Conservation (phyloP, 805 yeast genomes). For the Lipomyces sp. region DNA sequence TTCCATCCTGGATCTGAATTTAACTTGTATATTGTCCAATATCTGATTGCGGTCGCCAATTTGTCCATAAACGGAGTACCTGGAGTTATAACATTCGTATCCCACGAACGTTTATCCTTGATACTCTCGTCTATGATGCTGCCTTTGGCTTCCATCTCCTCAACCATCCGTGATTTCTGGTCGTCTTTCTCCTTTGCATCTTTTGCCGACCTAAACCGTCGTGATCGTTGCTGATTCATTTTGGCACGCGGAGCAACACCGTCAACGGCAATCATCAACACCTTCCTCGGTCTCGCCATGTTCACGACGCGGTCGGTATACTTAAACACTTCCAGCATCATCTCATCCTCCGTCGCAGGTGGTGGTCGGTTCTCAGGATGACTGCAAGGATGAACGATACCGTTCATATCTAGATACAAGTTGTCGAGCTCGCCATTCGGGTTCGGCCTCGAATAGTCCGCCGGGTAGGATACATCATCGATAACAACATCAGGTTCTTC, state of each 20-base stretch:
- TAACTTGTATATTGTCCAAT: conserved; percentile 91
- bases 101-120: conserved; percentile 82
- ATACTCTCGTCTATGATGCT: conserved; percentile 76
- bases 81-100: conserved; percentile 95
- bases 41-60: conserved; percentile 77
- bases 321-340: conserved; percentile 90
- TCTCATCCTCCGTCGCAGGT: conserved; percentile 95
- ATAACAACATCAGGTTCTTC: conserved; percentile 65
- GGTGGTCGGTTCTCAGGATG: conserved; percentile 97
- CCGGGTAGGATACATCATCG: conserved; percentile 67
- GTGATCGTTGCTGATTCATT: conserved; percentile 95
- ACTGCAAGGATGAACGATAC: conserved; percentile 98
- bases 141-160: conserved; percentile 66
- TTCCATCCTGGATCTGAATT: conserved; percentile 94
- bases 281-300: conserved; percentile 94
- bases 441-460: conserved; percentile 73
- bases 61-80: conserved; percentile 98
- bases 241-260: conserved; percentile 99
- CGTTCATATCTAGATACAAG: conserved; percentile 95
- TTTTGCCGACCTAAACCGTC: conserved; percentile 89
- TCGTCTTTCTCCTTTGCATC: conserved; percentile 83
- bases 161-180: conserved; percentile 65
- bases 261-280: conserved; percentile 93
- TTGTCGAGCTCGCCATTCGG: conserved; percentile 97
- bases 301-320: conserved; percentile 89